Base-by-base conservation (phyloP, 164 flowering plant species). In the Cinnamomum micranthum region DNA sequence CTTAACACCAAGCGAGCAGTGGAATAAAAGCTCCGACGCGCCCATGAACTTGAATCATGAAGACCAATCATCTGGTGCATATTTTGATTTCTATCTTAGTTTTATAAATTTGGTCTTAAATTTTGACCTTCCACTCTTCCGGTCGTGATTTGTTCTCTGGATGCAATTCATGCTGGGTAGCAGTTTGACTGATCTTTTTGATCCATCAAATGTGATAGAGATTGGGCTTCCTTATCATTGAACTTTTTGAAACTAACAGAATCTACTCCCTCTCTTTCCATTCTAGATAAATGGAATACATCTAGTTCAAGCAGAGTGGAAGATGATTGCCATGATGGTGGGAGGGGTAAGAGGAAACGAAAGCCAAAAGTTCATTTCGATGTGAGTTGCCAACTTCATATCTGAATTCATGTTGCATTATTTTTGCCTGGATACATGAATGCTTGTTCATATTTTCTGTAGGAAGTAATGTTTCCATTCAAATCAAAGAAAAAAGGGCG, bases 301-400 rank as follows among this genome's bases (percentile, higher is more conserved):
- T 78, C 86, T 63, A 73, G 76, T 77, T 81, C 88, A 47, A 81
- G 84, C 77, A 79, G 79, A 80, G 70, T 76, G 4, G 86, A 77
- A 19, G 75, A 66, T 52, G 79, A 75, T 59, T 33, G 19, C 71
- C 35, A 47, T 23, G 83, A 76, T 55, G 79, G 78, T 64, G 78
- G 88, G 60, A 85, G 86, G 82, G 85, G 87, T 70, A 83, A 84
- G 68, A 83, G 90, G 79, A 74, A 82, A 62, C 74, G 89, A 19
- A 87, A 82, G 77, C 87, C 86, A 4, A 87, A 82, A 81, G 71
- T 81, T 81, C 85, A 71, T 73, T 86, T 87, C 65, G 89, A 82
- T 81, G 90, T 87, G 67, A 87, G 88, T 77, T 73, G 28, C 35
- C 58, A 41, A 55, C 24, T 1, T 50, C 69, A 28, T 31, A 64